A percentile compares a stretch with the other conserved stretches of the same genome.
These are phyloP conservation scores for Lachancea cidri DNA, from an alignment of 805 yeast genomes.

Conservation along the genomic window DNA sequence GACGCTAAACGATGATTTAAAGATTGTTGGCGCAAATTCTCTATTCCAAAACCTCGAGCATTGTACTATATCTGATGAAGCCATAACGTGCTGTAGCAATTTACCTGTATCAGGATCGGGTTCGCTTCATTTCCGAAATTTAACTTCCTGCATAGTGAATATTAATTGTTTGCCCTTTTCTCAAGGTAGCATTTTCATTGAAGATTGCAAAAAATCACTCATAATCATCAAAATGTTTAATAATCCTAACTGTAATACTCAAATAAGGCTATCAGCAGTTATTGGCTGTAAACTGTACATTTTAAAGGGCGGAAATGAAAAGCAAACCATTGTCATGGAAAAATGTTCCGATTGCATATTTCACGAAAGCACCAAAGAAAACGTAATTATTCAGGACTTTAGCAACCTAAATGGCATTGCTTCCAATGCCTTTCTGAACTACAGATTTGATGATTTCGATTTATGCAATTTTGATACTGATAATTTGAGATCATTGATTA, in stretches of 20 bases:
- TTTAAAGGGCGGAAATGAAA: neutral
- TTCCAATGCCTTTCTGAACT: neutral
- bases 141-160: conserved; percentile 12
- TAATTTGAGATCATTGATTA: neutral
- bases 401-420: conserved; percentile 11
- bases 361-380: conserved; percentile 13
- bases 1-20: neutral
- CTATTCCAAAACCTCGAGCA: conserved; percentile 12
- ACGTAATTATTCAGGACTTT: conserved; percentile 22
- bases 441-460: conserved; percentile 8
- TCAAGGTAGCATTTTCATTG: conserved; percentile 24
- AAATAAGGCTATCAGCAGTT: conserved; percentile 24
- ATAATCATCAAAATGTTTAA: conserved; percentile 13
- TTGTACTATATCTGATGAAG: conserved; percentile 9
- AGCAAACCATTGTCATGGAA: conserved; percentile 26
- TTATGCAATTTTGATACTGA: neutral
- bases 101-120: neutral
- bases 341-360: conserved; percentile 20
- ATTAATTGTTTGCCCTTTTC: conserved; percentile 16
- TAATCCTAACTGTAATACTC: conserved; percentile 15
- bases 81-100: neutral
- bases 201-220: conserved; percentile 15
- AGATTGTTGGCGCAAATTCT: neutral
- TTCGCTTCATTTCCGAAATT: conserved; percentile 17
- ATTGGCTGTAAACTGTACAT: conserved; percentile 20